These are phyloP conservation scores for Oryza officinalis DNA, from an alignment of 176 grass and related monocot species.

Conservation along the genomic window DNA sequence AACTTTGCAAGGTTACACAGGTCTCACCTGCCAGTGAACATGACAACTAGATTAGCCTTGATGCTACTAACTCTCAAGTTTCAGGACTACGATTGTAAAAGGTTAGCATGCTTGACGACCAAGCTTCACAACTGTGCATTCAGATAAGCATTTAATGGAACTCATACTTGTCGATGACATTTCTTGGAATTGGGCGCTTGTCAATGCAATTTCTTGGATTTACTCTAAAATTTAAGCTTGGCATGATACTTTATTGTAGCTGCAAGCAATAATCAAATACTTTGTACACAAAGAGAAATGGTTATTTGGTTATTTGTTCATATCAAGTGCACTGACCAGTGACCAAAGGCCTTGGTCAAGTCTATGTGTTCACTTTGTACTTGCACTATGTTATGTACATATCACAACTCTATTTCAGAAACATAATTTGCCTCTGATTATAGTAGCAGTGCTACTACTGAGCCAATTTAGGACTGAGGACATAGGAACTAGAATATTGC, in stretches of 20 bases:
- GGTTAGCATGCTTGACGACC: no score
- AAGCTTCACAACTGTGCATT: no score
- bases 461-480: not conserved
- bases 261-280: not conserved
- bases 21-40: no score
- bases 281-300: not conserved
- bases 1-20: no score
- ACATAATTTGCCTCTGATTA: not conserved
- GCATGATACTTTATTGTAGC: not conserved
- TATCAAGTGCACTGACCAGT: not conserved
- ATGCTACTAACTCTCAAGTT: no score
- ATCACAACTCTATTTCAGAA: not conserved
- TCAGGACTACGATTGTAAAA: no score
- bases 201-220: no score
- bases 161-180: no score
- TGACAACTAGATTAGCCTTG: no score
- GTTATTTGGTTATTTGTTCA: not conserved
- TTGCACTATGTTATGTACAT: not conserved
- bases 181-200: no score
- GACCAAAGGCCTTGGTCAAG: not conserved
- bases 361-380: not conserved
- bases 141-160: not conserved
- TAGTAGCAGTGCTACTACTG: not conserved
- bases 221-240: not conserved
- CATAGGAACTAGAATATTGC: not conserved